Conservation (phyloP, 2,329 filamentous ascomycete species). For the Blumeria graminis region DNA sequence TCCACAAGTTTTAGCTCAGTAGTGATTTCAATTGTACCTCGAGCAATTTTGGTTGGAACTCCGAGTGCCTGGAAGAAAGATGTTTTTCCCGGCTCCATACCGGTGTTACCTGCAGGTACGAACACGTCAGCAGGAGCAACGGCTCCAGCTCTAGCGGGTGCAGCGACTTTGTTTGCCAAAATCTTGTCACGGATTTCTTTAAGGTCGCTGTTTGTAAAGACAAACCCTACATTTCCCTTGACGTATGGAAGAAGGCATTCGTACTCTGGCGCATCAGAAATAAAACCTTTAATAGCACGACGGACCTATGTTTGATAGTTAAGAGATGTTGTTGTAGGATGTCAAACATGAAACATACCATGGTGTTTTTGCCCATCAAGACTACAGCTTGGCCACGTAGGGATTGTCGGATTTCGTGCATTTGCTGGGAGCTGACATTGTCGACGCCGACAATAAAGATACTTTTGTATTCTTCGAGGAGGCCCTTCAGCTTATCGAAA, state of each 20-base stretch:
- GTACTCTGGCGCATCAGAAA: conserved; percentile 80
- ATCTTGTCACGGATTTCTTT: conserved; percentile 88
- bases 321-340: neutral
- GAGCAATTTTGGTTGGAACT: conserved; percentile 99
- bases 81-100: conserved; percentile 99
- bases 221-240: conserved; percentile 95
- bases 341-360: conserved; percentile 33
- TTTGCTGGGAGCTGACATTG: conserved; percentile 99
- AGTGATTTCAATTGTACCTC: conserved; percentile 99
- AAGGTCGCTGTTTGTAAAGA: conserved; percentile 96
- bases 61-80: conserved; percentile 99
- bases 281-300: conserved; percentile 89
- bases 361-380: conserved; percentile 99
- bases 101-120: conserved; percentile 94
- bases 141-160: conserved; percentile 93
- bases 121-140: conserved; percentile 82
- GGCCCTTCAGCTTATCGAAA: conserved; percentile 98
- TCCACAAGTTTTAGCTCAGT: conserved; percentile 94
- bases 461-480: conserved; percentile 89
- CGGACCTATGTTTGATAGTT: conserved; percentile 37
- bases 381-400: conserved; percentile 85
- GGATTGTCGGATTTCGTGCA: conserved; percentile 96
- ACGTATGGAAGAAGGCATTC: conserved; percentile 91
- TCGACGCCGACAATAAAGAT: conserved; percentile 95
- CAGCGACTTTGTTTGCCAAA: conserved; percentile 87